Percentiles rank a stretch among this genome's conserved stretches.
These are phyloP conservation scores for Climacium dendroides DNA, from an alignment of 225 moss, liverwort and hornwort genomes.

Conservation along the genomic window DNA sequence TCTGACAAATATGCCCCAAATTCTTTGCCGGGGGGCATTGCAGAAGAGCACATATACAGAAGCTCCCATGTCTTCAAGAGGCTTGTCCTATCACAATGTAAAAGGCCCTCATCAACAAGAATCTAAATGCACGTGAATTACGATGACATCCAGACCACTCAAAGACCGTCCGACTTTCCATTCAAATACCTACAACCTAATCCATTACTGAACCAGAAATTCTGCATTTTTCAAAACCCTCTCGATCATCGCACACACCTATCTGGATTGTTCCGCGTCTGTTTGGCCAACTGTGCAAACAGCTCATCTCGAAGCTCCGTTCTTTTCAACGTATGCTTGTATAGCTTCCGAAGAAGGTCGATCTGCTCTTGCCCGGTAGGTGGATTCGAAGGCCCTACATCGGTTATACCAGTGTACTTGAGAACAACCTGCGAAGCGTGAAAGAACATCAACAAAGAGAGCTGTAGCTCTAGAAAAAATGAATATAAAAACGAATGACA, in stretches of 20 bases:
- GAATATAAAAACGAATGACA: background rate
- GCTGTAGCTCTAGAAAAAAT: background rate
- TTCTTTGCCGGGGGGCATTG: constrained; percentile 99
- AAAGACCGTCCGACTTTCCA: background rate
- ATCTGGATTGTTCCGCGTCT: constrained; percentile 90
- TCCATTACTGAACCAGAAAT: background rate
- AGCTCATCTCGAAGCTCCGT: constrained; percentile 95
- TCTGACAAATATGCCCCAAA: constrained; percentile 87
- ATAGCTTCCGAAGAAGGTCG: constrained; percentile 79
- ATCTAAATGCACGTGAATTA: background rate
- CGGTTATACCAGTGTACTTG: constrained; percentile 68
- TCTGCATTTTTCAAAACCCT: background rate
- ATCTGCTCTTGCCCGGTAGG: constrained; percentile 86
- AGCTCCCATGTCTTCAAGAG: constrained; percentile 95
- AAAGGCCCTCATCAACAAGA: background rate
- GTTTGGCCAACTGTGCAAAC: constrained; percentile 90
- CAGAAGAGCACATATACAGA: constrained; percentile 92
- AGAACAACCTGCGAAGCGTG: constrained; percentile 54
- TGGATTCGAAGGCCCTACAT: constrained; percentile 44
- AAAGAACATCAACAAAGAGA: background rate
- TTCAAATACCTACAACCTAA: background rate
- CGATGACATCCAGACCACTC: background rate
- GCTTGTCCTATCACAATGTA: constrained; percentile 42
- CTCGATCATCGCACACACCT: constrained; percentile 30
- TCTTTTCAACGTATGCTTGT: constrained; percentile 92